Evolutionary conservation across 148 eudicot genomes (phyloP), one percentile per base, ranked within the genome.

Genomic region (Silene latifolia): DNA sequence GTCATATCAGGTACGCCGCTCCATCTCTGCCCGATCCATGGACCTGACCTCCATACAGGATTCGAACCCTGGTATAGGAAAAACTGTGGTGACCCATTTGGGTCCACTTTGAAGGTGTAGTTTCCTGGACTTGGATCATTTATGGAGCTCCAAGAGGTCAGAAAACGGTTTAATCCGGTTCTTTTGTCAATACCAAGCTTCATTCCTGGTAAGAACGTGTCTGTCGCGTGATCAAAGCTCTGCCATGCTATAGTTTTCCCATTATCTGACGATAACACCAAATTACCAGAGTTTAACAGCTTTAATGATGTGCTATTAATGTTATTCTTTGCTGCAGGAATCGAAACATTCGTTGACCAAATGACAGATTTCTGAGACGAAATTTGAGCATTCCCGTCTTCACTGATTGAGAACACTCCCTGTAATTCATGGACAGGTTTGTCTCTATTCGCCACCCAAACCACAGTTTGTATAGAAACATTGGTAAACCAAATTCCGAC

Each of bases 361-460:
- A 82, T 19, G 19, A 72, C 76, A 57, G 42, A 9, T 4, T 71
- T 72, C 11, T 48, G 56, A 1, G 80, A 21, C 19, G 80, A 63
- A 14, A 85, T 29, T 6, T 35, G 63, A 17, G 82, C 81, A 57
- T 83, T 84, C 5, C 82, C 85, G 18, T 74, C 58, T 23, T 2
- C n/a, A 21, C 35, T 62, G 57, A 84, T 61, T 0, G 81, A 79
- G 54, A 83, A 76, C 35, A 63, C 27, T 17, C 79, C 87, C 12
- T 46, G 47, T 0, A 78, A 54, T 51, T 47, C 83, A 27, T 51
- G 66, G 76, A 85, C 56, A 0, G 90, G 90, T 13, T 32, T 71
- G 17, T 85, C 78, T 81, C 92, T 77, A 69, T 89, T 87, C 35
- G 90, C 90, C 7, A 89, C 90, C 92, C 90, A 87, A 25, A 87